Conservation (phyloP, 2,329 filamentous ascomycete species). For the Metarhizium humberi region DNA sequence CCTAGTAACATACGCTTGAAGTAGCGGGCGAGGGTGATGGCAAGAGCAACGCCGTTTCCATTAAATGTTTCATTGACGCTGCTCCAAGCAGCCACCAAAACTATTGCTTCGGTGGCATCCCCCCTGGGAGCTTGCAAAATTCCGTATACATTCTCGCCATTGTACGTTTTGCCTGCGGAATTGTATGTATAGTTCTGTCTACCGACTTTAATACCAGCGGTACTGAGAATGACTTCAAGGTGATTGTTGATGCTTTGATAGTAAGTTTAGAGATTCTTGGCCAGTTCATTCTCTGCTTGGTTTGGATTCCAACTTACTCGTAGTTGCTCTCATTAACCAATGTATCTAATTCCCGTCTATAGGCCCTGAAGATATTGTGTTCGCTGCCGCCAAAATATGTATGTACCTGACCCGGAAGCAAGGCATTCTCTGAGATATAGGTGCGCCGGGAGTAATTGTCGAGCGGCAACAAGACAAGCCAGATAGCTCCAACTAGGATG, state of each 20-base stretch:
- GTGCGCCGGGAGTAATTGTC: conserved; percentile 85
- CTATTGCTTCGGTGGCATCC: conserved; percentile 94
- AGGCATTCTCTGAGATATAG: conserved; percentile 95
- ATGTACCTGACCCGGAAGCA: conserved; percentile 91
- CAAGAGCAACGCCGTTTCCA: conserved; percentile 75
- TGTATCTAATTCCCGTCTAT: conserved; percentile 70
- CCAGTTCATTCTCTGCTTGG: not conserved
- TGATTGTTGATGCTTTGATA: conserved; percentile 51
- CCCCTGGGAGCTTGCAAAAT: conserved; percentile 88
- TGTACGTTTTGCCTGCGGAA: conserved; percentile 62
- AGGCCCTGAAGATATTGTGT: conserved; percentile 87
- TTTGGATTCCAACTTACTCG: conserved; percentile 31
- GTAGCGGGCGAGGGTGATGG: conserved; percentile 81
- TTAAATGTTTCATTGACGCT: conserved; percentile 75
- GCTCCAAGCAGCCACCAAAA: conserved; percentile 80
- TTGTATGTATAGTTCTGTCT: conserved; percentile 82
- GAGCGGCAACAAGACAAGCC: conserved; percentile 83
- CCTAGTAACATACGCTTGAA: conserved; percentile 60
- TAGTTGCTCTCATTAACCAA: conserved; percentile 44
- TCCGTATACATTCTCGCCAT: conserved; percentile 86
- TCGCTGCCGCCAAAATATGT: conserved; percentile 97
- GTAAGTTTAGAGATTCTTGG: not conserved
- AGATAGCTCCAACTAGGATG: conserved; percentile 75
- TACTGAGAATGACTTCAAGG: conserved; percentile 65
- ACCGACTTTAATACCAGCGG: conserved; percentile 77